A percentile compares a stretch with the other conserved stretches of the same genome.
phyloP scores from a whole-genome alignment of 257 asterid genomes.

The Euphrasia confusa region DNA sequence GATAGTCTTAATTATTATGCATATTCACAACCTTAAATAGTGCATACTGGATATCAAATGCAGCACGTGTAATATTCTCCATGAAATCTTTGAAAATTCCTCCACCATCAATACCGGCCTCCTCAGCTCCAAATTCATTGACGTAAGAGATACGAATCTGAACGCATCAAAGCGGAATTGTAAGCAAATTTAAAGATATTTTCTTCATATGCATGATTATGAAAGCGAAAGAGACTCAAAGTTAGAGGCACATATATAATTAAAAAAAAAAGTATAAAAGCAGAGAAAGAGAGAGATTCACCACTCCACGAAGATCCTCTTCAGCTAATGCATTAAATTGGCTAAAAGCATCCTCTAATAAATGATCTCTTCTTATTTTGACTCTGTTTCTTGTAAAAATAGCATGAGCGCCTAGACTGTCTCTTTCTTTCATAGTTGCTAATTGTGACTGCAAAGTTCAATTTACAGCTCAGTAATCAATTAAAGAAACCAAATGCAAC shows the following conservation, averaged over 20 bases:
- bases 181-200: neutral
- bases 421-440: conserved; percentile 53
- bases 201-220: neutral
- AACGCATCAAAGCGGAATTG: conserved; percentile 24
- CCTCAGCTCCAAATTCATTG: conserved; percentile 97
- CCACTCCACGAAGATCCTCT: conserved; percentile 88
- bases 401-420: conserved; percentile 43
- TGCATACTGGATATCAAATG: conserved; percentile 95
- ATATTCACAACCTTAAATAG: conserved; percentile 75
- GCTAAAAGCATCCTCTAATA: conserved; percentile 85
- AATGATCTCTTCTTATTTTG: conserved; percentile 83
- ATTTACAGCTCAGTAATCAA: conserved; percentile 20
- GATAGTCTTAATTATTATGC: conserved; percentile 9
- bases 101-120: conserved; percentile 99
- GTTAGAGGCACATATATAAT: neutral
- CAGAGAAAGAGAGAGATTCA: conserved; percentile 31
- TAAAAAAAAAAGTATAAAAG: neutral
- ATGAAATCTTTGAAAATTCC: conserved; percentile 99
- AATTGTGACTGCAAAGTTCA: conserved; percentile 71
- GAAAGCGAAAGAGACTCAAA: conserved; percentile 1
- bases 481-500: conserved; percentile 13
- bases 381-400: conserved; percentile 61
- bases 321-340: conserved; percentile 73
- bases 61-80: conserved; percentile 88
- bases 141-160: conserved; percentile 88